Conservation (phyloP, 2,329 filamentous ascomycete genomes). For the Xylaria sp. region DNA sequence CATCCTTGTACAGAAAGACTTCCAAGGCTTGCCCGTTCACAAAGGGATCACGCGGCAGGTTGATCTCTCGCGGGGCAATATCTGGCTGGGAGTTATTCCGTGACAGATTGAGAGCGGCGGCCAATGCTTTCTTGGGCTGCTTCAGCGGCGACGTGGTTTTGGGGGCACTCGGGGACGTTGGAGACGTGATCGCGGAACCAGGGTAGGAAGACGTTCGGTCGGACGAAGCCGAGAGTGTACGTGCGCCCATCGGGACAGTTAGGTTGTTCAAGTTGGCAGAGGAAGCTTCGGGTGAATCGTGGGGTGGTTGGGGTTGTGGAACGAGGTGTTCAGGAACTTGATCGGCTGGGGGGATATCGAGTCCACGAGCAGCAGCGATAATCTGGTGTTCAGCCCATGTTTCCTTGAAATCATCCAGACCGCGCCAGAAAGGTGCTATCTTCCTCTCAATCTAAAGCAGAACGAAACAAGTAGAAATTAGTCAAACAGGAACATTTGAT, state of each 20-base stretch:
- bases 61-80: slow-evolving; percentile 76
- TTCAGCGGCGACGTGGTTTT: slow-evolving; percentile 70
- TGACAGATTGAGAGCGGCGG: slow-evolving; percentile 77
- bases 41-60: slow-evolving; percentile 79
- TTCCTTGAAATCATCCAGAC: slow-evolving; percentile 84
- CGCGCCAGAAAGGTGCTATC: slow-evolving; percentile 94
- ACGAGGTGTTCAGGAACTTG: slow-evolving; percentile 72
- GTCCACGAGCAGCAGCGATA: slow-evolving; percentile 84
- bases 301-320: slow-evolving; percentile 52
- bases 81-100: slow-evolving; percentile 76
- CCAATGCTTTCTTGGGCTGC: slow-evolving; percentile 86
- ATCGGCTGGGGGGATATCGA: slow-evolving; percentile 83
- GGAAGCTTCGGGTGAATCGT: slow-evolving; percentile 56
- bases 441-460: slow-evolving; percentile 80
- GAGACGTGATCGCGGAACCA: slow-evolving; percentile 65
- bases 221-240: slow-evolving; percentile 80
- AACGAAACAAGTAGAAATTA: slow-evolving; percentile 14
- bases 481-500: not conserved
- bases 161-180: slow-evolving; percentile 55
- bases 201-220: slow-evolving; percentile 69
- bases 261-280: slow-evolving; percentile 71
- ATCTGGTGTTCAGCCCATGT: slow-evolving; percentile 95
- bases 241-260: slow-evolving; percentile 78
- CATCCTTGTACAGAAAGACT: slow-evolving; percentile 91
- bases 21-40: slow-evolving; percentile 95